Base-by-base conservation (phyloP, 345 rosid genomes). In the Sisymbrium irio region DNA sequence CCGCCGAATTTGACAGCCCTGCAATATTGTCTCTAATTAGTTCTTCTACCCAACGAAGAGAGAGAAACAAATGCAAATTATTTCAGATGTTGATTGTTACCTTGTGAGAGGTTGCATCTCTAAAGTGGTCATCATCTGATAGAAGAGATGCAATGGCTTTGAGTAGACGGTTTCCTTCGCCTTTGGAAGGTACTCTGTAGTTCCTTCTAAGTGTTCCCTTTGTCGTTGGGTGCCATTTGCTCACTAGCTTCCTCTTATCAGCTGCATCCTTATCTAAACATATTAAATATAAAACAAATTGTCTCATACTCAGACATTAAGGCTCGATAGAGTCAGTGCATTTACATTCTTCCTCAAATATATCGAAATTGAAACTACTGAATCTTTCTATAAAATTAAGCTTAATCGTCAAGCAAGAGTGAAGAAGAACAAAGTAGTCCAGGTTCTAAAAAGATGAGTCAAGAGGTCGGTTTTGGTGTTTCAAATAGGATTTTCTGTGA, bases 1-100 rank as follows among this genome's bases (percentile, higher is more conserved):
- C 78, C 97, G 78, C 74, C 98, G 84, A 36, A 94, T 91, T 79
- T 94, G 98, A 79, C 98, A 94, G 14, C 98, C 98, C 97, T 94
- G 69, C 70, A 81, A 13, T 9, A 49, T 46, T 30, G 2, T 37
- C 35, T 37, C 55, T 8, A 14, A 17, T 55, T 8, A n/a, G 30
- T 57, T 60, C 15, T 19, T 36, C 12, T 25, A 27, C 49, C 4
- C 1, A 54, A 9, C 13, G 2, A 5, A 32, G 40, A 53, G 62
- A 67, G 7, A 67, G 17, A 53, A 40, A 17, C 55, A 46, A 57
- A 62, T 63, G 28, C 9, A 18, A 30, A 37, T 17, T 33, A 42
- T 36, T 8, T 30, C 4, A 5, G 14, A 18, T 12, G 20, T 28
- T 28, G 50, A 41, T 60, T 51, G 41, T 78, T 79, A 93, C 98